These are phyloP conservation scores for Arabidopsis suecica DNA, from an alignment of 345 rosid genomes.

Conservation along the genomic window DNA sequence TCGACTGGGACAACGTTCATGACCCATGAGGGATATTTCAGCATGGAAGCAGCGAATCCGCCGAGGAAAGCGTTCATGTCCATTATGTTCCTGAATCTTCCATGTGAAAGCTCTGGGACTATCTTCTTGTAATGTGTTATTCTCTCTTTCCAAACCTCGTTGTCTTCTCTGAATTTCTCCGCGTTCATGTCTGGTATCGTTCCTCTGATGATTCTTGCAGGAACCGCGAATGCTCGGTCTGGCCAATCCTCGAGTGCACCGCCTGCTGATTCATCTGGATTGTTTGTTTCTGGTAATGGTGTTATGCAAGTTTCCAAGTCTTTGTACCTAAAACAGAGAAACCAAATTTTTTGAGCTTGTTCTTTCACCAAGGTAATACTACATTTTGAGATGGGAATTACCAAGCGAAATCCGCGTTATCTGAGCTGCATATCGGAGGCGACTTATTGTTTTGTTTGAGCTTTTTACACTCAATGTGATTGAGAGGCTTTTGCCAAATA, in stretches of 20 bases:
- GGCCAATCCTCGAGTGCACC: constrained; percentile 93
- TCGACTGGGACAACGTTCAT: constrained; percentile 89
- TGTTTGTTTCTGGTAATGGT: constrained; percentile 74
- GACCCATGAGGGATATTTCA: constrained; percentile 81
- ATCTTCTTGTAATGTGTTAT: constrained; percentile 67
- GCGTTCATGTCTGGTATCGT: constrained; percentile 67
- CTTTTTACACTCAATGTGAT: constrained; percentile 75
- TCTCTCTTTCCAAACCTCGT: constrained; percentile 80
- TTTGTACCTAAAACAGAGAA: constrained; percentile 59
- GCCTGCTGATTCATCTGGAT: constrained; percentile 77
- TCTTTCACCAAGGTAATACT: neutral
- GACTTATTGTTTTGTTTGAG: constrained; percentile 55
- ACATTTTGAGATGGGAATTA: constrained; percentile 36
- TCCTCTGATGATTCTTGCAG: constrained; percentile 81
- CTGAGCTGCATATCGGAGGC: constrained; percentile 72
- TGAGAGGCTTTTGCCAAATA: constrained; percentile 85
- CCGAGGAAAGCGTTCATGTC: constrained; percentile 97
- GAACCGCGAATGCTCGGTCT: constrained; percentile 70
- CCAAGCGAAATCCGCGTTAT: constrained; percentile 80
- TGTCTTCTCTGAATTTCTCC: constrained; percentile 74
- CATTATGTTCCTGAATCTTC: constrained; percentile 85
- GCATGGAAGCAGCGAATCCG: constrained; percentile 82
- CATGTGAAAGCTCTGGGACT: constrained; percentile 57
- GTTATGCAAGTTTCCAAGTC: constrained; percentile 83
- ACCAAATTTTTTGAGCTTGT: neutral